Evolutionary conservation across 2,329 filamentous ascomycete species (phyloP), one percentile per base, ranked within the genome.

Genomic region (Sporothrix brasiliensis): DNA sequence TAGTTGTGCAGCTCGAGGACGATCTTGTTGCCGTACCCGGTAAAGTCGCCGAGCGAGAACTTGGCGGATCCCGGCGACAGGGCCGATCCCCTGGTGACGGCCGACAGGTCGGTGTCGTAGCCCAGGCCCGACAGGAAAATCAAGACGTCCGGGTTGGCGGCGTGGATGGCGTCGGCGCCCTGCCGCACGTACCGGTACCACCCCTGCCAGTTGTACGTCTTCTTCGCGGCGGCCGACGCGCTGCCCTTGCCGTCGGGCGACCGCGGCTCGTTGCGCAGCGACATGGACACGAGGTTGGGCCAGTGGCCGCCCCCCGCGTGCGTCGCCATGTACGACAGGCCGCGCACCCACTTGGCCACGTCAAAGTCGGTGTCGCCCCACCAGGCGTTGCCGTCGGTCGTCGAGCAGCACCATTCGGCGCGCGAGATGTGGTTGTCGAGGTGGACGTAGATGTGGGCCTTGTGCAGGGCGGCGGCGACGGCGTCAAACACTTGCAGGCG

Each of bases 1-100:
- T 89, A 89, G 78, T 87, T 88, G 80, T 89, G 87, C 11, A 89
- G 79, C 76, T 89, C 87, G 2, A 88, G 80, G 9, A 87, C 86
- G 0, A 88, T 79, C 78, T 88, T 88, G 74, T 87, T 77, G 1
- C 78, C 78, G 76, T 84, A 86, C 0, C 81, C 69, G 3, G 27
- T 13, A 73, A 87, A 88, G 74, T 85, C 83, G 16, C 74, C 74
- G 3, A 79, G 76, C 68, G 75, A 78, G 74, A 87, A 88, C 3
- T 73, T 81, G 19, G 70, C 77, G 16, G 78, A 83, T 19, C 83
- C 80, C 0, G 84, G 84, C 10, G 81, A 80, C 6, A 88, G 79
- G 3, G 82, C 80, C 0, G 80, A 80, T 10, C 83, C 84, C 2
- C 79, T 78, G 21, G 85, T 82, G 5, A 88, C 80, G 7, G 86